Conservation (phyloP, 2,329 filamentous ascomycete species). For the Diaporthe helianthi region DNA sequence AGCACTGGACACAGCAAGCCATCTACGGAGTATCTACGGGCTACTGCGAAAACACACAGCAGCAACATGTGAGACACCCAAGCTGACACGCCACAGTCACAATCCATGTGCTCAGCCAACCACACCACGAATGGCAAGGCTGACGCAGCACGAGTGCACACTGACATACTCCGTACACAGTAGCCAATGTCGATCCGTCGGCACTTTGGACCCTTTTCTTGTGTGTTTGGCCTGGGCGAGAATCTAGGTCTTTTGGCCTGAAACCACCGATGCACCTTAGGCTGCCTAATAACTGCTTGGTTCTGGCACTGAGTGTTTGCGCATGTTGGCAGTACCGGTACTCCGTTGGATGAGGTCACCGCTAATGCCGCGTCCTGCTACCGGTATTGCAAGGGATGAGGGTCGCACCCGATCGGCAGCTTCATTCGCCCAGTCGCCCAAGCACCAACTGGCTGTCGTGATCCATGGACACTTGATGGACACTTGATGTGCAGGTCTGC, state of each 20-base stretch:
- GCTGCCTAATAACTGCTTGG: no score
- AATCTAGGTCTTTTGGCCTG: constrained; percentile 4
- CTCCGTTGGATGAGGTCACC: constrained; percentile 28
- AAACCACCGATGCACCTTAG: constrained; percentile 10
- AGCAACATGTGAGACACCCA: background rate
- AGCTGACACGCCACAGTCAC: background rate
- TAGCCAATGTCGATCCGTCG: background rate
- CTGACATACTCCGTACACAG: background rate
- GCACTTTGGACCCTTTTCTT: background rate
- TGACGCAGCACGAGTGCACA: constrained; percentile 20
- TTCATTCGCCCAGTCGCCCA: constrained; percentile 1
- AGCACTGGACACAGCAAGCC: background rate
- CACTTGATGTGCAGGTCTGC: background rate
- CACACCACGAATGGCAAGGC: constrained; percentile 12
- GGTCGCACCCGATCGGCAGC: constrained; percentile 27
- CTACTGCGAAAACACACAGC: background rate
- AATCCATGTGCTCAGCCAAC: constrained; percentile 20
- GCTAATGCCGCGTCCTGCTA: background rate
- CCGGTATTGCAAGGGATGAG: constrained; percentile 8
- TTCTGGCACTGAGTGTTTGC: background rate
- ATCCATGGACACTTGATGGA: background rate
- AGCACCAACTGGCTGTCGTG: background rate
- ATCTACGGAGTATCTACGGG: no score
- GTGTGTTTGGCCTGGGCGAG: background rate
- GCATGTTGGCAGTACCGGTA: no score